phyloP scores from a whole-genome alignment of 495 filamentous ascomycete species.

The Peziza echinospora region DNA sequence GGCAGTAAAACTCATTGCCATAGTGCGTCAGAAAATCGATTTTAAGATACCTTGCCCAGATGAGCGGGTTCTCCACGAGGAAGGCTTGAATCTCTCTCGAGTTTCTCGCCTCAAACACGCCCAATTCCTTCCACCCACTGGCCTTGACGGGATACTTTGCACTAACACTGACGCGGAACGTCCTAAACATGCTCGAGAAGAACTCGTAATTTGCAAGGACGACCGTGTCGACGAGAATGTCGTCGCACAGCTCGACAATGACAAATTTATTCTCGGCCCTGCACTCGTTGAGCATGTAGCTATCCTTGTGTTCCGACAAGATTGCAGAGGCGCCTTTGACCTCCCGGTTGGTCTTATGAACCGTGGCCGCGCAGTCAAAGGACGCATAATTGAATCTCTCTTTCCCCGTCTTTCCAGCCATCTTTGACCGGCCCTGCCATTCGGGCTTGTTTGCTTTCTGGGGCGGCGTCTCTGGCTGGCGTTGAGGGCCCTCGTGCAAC shows the following conservation, averaged over 20 bases:
- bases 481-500: constrained; percentile 11
- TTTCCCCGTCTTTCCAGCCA: constrained; percentile 85
- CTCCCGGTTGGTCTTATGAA: constrained; percentile 70
- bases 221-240: constrained; percentile 86
- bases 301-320: constrained; percentile 89
- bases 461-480: background rate
- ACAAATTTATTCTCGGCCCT: constrained; percentile 74
- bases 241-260: constrained; percentile 72
- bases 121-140: constrained; percentile 79
- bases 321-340: constrained; percentile 70
- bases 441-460: constrained; percentile 20
- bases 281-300: constrained; percentile 93
- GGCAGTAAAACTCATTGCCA: constrained; percentile 91
- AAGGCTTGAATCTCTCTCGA: constrained; percentile 88
- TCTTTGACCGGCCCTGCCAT: constrained; percentile 41
- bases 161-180: constrained; percentile 70
- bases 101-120: constrained; percentile 74
- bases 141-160: constrained; percentile 82
- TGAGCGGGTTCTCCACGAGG: constrained; percentile 71
- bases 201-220: constrained; percentile 93
- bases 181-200: constrained; percentile 88
- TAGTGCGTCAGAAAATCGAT: constrained; percentile 87
- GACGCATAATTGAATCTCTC: constrained; percentile 94
- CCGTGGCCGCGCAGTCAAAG: constrained; percentile 84
- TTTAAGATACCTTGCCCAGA: constrained; percentile 82